These are phyloP conservation scores for Ostreobium quekettii DNA, from an alignment of 139 green algal species.

Conservation along the genomic window DNA sequence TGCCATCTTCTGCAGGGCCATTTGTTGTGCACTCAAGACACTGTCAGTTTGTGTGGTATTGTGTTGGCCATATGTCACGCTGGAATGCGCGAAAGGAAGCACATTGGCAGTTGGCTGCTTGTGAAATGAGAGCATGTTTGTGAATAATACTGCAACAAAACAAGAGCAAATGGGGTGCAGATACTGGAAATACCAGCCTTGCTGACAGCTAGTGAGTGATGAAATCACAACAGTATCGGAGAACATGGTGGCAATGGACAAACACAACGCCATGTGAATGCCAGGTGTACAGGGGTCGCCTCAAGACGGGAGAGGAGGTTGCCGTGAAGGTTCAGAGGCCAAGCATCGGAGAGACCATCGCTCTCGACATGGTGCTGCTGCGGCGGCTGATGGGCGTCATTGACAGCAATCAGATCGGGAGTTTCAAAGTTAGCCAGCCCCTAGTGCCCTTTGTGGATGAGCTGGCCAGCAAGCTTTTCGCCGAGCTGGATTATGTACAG, in stretches of 20 bases:
- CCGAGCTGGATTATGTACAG: conserved; percentile 88
- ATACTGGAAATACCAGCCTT: background rate
- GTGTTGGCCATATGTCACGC: too few species aligned
- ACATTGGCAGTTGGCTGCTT: background rate
- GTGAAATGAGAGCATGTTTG: background rate
- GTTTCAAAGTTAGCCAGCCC: conserved; percentile 48
- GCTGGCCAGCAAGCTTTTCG: conserved; percentile 87
- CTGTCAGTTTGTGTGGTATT: too few species aligned
- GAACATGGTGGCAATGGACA: background rate
- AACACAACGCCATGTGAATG: background rate
- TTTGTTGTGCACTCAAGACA: too few species aligned
- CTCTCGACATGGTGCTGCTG: conserved; percentile 89
- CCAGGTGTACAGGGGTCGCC: conserved; percentile 75
- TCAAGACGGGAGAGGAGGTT: conserved; percentile 72
- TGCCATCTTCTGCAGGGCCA: too few species aligned
- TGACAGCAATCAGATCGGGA: conserved; percentile 47
- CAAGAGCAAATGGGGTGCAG: background rate
- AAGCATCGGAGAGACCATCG: conserved; percentile 81
- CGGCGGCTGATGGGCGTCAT: conserved; percentile 59
- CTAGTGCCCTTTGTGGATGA: conserved; percentile 91
- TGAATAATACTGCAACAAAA: background rate
- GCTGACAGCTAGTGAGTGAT: too few species aligned
- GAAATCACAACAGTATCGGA: too few species aligned
- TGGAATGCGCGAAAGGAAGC: background rate
- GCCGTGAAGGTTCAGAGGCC: conserved; percentile 96